Evolutionary conservation across 306 rosid species (phyloP), one percentile per base, ranked within the genome.

Genomic region (Morella rubra): DNA sequence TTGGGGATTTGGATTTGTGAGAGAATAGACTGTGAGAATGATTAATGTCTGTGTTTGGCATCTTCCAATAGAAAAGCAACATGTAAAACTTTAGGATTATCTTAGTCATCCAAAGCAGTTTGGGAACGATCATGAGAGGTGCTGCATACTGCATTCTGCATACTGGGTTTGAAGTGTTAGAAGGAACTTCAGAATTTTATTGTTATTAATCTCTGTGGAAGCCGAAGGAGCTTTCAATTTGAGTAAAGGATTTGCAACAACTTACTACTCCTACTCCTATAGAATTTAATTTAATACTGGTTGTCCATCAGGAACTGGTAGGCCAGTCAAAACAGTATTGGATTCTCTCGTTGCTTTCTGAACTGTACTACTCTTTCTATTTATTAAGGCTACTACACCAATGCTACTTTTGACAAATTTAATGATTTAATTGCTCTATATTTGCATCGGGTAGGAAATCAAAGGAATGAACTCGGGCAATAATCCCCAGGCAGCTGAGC

Each of bases 311-410:
- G 37, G 37, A 2, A 32, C 3, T 2, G 15, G 80, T 53, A 44
- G 69, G 82, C 84, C 79, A 65, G 86, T 85, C 86, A 85, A 87
- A 76, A 70, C 65, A 77, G 50, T 44, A 76, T 78, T 15, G 80
- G 89, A 85, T 87, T 85, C 89, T 49, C 79, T 65, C 27, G 49
- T 73, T 41, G 37, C 22, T 22, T 22, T 56, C 37, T 32, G 37
- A 32, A 32, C 3, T 32, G 37, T 2, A 32, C 37, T 32, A 2
- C 32, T 27, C 32, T 32, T 32, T 32, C 37, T 32, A 32, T 32
- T 32, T 32, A 32, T 32, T 32, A 32, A 32, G 37, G 37, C 37
- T 32, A 32, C 37, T 32, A 2, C 37, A 32, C 37, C 37, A 2
- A 32, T 32, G 3, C 37, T 1, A 60, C 15, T 60, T 24, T 60